Conservation (phyloP, 2,329 filamentous ascomycete species). For the Fusarium clavum region DNA sequence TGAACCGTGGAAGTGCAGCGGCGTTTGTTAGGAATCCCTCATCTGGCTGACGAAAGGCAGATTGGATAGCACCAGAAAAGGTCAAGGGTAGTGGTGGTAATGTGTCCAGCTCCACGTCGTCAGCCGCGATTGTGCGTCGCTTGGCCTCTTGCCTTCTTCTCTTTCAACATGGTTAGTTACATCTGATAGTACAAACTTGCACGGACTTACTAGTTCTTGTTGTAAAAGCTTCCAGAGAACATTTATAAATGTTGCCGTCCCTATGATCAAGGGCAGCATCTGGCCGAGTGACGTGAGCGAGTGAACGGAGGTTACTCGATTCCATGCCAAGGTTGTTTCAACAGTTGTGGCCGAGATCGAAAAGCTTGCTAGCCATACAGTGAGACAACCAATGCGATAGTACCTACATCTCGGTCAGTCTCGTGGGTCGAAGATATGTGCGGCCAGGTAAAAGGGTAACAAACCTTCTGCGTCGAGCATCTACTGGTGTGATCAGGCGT, state of each 20-base stretch:
- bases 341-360: not conserved
- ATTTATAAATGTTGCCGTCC: accelerated
- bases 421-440: no score
- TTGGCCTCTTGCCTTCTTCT: not conserved
- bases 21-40: not conserved
- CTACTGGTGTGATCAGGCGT: not conserved
- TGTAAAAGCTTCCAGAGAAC: not conserved
- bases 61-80: not conserved
- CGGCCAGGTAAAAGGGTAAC: no score
- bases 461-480: accelerated
- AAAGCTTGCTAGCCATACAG: not conserved
- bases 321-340: not conserved
- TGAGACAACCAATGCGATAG: not conserved
- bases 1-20: accelerated
- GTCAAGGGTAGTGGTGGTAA: not conserved
- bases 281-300: not conserved
- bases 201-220: no score
- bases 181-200: no score
- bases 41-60: no score
- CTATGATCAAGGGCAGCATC: accelerated
- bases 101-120: no score
- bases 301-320: not conserved
- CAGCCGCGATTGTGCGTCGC: accelerated
- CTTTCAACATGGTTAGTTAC: no score
- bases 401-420: no score